Evolutionary conservation across 2,329 filamentous ascomycete genomes (phyloP).

Genomic region (Lachnellula subtilissima): DNA sequence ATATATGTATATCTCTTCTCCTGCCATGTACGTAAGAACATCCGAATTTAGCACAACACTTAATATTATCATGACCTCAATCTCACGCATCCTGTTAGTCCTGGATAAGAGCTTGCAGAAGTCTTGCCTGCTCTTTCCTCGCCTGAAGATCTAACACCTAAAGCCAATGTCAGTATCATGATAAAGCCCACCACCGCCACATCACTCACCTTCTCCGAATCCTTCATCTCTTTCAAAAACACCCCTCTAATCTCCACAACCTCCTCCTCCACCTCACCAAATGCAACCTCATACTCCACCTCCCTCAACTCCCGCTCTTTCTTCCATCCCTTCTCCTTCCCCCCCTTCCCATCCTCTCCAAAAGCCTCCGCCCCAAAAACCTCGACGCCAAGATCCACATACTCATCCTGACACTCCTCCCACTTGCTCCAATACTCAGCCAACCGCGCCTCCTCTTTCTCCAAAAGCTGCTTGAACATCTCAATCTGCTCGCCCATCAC

Average conservation of each 20-base stretch:
- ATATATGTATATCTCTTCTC: background rate
- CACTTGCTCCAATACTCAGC: slow-evolving; percentile 26
- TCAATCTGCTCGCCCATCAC: slow-evolving; percentile 23
- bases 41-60: background rate
- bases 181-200: background rate
- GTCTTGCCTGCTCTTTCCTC: slow-evolving; percentile 14
- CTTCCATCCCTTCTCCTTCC: background rate
- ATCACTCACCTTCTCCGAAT: slow-evolving; percentile 25
- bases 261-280: slow-evolving; percentile 20
- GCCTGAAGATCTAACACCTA: slow-evolving; percentile 15
- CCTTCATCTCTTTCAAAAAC: slow-evolving; percentile 21
- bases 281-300: slow-evolving; percentile 13
- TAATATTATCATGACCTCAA: background rate
- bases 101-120: slow-evolving; percentile 12
- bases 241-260: slow-evolving; percentile 16
- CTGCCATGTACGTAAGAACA: background rate
- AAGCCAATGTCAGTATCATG: background rate
- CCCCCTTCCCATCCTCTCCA: slow-evolving; percentile 9
- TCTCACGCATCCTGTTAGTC: background rate
- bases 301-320: slow-evolving; percentile 21
- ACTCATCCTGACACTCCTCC: slow-evolving; percentile 26
- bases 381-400: slow-evolving; percentile 18
- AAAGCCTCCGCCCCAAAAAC: slow-evolving; percentile 17
- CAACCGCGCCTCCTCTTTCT: slow-evolving; percentile 20
- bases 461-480: slow-evolving; percentile 17